A percentile compares a stretch with the other conserved stretches of the same genome.
Evolutionary conservation across 2,329 filamentous ascomycete species (phyloP).

Genomic region (Apiospora saccharicola): DNA sequence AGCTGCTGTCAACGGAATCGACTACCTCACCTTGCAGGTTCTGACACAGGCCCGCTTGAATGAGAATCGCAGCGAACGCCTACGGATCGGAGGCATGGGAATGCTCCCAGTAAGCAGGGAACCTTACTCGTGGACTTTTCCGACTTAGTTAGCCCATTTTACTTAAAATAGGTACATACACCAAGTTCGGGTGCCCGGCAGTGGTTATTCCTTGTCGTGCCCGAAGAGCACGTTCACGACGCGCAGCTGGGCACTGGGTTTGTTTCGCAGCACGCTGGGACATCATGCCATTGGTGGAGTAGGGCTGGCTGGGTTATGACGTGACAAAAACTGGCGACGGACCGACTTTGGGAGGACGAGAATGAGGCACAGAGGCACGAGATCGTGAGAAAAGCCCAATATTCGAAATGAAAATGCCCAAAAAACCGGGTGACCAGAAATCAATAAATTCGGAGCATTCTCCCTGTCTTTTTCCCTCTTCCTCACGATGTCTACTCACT

Average conservation of each 20-base stretch:
- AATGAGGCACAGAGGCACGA: neutral
- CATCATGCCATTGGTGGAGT: neutral
- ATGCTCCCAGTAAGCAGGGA: neutral
- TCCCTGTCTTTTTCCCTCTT: neutral
- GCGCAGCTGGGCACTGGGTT: neutral
- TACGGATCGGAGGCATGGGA: neutral
- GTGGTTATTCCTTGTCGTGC: neutral
- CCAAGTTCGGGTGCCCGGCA: neutral
- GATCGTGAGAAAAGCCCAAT: neutral
- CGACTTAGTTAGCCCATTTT: neutral
- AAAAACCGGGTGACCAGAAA: neutral
- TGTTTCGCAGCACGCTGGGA: neutral
- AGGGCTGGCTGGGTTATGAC: neutral
- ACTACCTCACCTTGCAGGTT: neutral
- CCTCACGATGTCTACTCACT: neutral
- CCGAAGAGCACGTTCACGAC: neutral
- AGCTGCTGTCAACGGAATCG: neutral
- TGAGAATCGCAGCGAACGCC: neutral
- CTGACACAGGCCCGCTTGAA: neutral
- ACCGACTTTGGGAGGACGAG: neutral
- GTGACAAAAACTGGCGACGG: slow-evolving; percentile 10
- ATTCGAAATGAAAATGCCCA: neutral
- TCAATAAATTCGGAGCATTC: neutral
- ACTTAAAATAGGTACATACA: neutral
- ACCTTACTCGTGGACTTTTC: neutral